These are phyloP conservation scores for Domatiomyces catenatus DNA, from an alignment of 2,329 filamentous ascomycete genomes.

Conservation along the genomic window DNA sequence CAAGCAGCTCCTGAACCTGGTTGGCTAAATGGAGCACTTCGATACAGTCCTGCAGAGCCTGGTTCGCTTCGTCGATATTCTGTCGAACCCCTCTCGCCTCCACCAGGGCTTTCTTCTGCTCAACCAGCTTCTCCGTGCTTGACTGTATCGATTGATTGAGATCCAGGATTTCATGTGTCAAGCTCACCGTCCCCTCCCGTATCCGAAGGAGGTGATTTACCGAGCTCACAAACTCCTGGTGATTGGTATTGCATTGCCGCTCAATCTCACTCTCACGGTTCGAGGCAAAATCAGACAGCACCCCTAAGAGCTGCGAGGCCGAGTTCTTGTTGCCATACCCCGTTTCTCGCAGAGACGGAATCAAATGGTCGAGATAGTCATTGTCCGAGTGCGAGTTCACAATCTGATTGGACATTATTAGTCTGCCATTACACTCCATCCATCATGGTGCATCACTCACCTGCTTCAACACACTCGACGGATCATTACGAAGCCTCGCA, in stretches of 20 bases:
- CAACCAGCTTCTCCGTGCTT: slow-evolving; percentile 84
- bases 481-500: slow-evolving; percentile 22
- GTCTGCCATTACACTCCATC: neutral
- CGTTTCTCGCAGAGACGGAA: slow-evolving; percentile 85
- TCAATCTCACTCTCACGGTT: slow-evolving; percentile 87
- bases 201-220: slow-evolving; percentile 89
- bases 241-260: slow-evolving; percentile 82
- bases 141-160: slow-evolving; percentile 89
- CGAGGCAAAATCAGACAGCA: slow-evolving; percentile 64
- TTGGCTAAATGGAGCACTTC: slow-evolving; percentile 88
- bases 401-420: slow-evolving; percentile 43
- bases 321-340: slow-evolving; percentile 49
- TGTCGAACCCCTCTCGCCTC: slow-evolving; percentile 83
- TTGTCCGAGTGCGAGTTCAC: slow-evolving; percentile 80
- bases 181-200: slow-evolving; percentile 70
- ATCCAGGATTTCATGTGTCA: slow-evolving; percentile 81
- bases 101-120: slow-evolving; percentile 86
- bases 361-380: slow-evolving; percentile 90
- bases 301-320: slow-evolving; percentile 57
- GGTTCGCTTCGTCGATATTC: slow-evolving; percentile 85
- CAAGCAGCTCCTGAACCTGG: slow-evolving; percentile 78
- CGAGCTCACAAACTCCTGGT: slow-evolving; percentile 88
- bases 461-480: slow-evolving; percentile 26
- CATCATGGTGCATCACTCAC: slow-evolving; percentile 13
- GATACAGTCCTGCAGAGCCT: slow-evolving; percentile 76